Percentiles rank a stretch among this genome's conserved stretches.
phyloP scores from a whole-genome alignment of 1,284 basidiomycete genomes.

The Cystobasidium slooffiae region DNA sequence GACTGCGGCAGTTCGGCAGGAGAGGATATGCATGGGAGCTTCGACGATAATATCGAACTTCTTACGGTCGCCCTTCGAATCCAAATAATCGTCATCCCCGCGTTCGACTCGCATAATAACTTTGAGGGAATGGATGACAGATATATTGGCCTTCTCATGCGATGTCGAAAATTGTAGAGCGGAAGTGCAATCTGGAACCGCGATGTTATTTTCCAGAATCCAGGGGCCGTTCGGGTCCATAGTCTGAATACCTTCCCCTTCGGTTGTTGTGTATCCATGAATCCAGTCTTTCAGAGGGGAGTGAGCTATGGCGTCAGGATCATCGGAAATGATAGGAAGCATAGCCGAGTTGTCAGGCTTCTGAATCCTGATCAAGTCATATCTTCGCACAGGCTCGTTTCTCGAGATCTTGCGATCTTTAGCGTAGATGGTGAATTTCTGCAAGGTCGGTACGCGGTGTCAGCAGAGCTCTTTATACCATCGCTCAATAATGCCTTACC shows the following conservation, averaged over 20 bases:
- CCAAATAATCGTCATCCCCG: constrained; percentile 69
- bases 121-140: constrained; percentile 78
- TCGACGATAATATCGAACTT: constrained; percentile 67
- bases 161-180: constrained; percentile 78
- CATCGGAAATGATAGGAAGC: constrained; percentile 68
- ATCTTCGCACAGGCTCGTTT: constrained; percentile 71
- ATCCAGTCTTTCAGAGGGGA: constrained; percentile 52
- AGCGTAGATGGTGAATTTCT: constrained; percentile 75
- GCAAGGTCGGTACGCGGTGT: constrained; percentile 60
- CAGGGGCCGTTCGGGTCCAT: constrained; percentile 64
- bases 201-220: constrained; percentile 60
- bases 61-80: constrained; percentile 73
- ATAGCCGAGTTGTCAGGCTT: constrained; percentile 64
- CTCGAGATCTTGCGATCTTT: constrained; percentile 70
- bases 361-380: constrained; percentile 72
- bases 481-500: constrained; percentile 19
- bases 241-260: constrained; percentile 43
- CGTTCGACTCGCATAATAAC: constrained; percentile 82
- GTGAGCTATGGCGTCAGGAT: constrained; percentile 49
- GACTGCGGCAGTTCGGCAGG: constrained; percentile 52
- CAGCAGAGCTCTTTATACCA: constrained; percentile 7
- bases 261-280: constrained; percentile 50
- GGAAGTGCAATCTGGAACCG: constrained; percentile 60
- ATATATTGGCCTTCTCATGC: constrained; percentile 78
- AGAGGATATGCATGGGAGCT: constrained; percentile 75